Conservation (phyloP, 1,284 basidiomycete genomes). For the Pterulicium gracile region DNA sequence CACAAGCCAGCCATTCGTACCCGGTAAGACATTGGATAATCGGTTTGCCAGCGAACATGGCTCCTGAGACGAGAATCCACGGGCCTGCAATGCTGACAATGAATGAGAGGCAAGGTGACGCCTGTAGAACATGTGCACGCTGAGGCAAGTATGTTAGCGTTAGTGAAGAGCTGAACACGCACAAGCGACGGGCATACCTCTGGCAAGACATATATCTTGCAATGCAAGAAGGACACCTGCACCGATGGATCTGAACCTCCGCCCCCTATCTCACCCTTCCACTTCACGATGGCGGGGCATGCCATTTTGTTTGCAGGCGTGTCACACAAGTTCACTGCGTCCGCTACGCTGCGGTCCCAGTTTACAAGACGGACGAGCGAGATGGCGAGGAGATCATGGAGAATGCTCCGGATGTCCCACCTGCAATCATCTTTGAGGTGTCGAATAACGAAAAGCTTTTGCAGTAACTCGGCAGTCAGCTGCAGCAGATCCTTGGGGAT, state of each 20-base stretch:
- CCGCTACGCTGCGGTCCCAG: conserved; percentile 1
- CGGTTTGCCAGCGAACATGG: conserved; percentile 6
- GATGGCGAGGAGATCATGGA: conserved; percentile 4
- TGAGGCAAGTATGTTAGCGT: too few species aligned
- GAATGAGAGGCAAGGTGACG: conserved; percentile 7
- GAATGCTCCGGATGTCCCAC: neutral
- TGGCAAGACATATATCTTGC: conserved; percentile 4
- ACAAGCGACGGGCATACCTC: too few species aligned
- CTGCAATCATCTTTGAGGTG: conserved; percentile 1
- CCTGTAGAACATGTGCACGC: too few species aligned
- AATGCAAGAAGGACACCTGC: conserved; percentile 6
- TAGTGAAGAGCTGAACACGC: too few species aligned
- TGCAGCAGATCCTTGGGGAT: conserved; percentile 3
- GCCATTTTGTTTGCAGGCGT: conserved; percentile 5
- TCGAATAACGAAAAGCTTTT: conserved; percentile 3
- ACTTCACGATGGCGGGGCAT: neutral
- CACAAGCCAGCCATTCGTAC: conserved; percentile 7
- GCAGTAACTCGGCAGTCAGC: conserved; percentile 7
- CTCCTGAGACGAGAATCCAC: conserved; percentile 9
- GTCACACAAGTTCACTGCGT: neutral
- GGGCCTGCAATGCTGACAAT: conserved; percentile 10
- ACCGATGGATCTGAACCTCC: conserved; percentile 9
- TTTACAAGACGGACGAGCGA: conserved; percentile 2
- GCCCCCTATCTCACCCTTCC: conserved; percentile 6
- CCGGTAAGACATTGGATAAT: conserved; percentile 9